These are phyloP conservation scores for Yarrowia sp. DNA, from an alignment of 805 yeast species.

Conservation along the genomic window DNA sequence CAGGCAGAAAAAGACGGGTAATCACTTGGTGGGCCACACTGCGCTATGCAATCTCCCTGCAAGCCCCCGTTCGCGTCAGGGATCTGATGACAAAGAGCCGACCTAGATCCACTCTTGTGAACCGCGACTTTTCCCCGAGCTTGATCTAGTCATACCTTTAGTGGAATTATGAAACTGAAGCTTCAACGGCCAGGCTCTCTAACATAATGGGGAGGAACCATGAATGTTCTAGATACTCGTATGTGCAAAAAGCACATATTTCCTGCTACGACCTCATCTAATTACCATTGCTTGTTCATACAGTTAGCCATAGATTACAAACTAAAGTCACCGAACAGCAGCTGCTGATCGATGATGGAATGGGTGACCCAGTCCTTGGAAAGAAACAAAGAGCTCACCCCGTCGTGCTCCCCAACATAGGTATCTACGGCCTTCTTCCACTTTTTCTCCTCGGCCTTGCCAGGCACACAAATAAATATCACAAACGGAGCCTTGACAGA, in stretches of 20 bases:
- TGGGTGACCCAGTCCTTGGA: slow-evolving; percentile 38
- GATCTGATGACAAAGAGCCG: not conserved
- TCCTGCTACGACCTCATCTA: too few species aligned
- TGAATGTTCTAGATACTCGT: too few species aligned
- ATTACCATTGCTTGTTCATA: too few species aligned
- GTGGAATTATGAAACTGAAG: not conserved
- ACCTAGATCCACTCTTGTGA: not conserved
- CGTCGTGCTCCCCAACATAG: slow-evolving; percentile 4
- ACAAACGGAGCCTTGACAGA: slow-evolving; percentile 12
- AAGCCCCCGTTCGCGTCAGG: not conserved
- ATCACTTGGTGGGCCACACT: slow-evolving; percentile 5
- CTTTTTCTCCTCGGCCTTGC: slow-evolving; percentile 32
- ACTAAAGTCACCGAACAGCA: slow-evolving; percentile 14
- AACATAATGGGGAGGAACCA: too few species aligned
- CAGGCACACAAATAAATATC: slow-evolving; percentile 29
- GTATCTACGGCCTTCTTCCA: slow-evolving; percentile 16
- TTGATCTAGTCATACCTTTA: slow-evolving; percentile 6
- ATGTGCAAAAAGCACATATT: too few species aligned
- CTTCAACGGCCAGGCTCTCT: too few species aligned
- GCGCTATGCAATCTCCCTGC: slow-evolving; percentile 13
- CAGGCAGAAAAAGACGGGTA: too few species aligned
- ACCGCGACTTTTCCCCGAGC: not conserved
- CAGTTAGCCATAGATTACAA: not conserved
- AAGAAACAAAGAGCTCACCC: slow-evolving; percentile 2
- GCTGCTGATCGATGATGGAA: slow-evolving; percentile 25